These are phyloP conservation scores for Toxoplasma gondii DNA, from an alignment of 169 alveolate genomes.

Conservation along the genomic window DNA sequence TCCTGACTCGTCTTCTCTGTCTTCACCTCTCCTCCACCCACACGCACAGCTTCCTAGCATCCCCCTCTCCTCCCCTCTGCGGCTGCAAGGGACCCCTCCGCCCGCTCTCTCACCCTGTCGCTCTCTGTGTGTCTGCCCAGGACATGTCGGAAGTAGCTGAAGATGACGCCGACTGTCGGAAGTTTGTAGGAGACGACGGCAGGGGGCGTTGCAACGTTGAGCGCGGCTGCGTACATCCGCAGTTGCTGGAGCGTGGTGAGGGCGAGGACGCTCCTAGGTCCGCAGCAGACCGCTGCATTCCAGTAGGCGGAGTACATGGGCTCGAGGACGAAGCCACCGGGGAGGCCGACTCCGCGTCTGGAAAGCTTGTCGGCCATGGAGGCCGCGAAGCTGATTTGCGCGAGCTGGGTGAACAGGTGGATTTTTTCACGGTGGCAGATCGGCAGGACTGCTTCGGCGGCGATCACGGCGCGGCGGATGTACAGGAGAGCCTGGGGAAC, in stretches of 20 bases:
- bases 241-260: constrained; percentile 73
- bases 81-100: neutral
- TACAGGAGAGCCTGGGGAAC: constrained; percentile 72
- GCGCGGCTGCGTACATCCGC: constrained; percentile 74
- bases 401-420: constrained; percentile 80
- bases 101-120: neutral
- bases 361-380: constrained; percentile 64
- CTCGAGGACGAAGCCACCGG: constrained; percentile 70
- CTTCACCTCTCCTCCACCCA: too few species aligned
- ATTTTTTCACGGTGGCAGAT: constrained; percentile 84
- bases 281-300: constrained; percentile 81
- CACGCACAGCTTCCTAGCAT: too few species aligned
- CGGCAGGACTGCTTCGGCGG: constrained; percentile 87
- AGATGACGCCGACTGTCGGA: neutral
- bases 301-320: constrained; percentile 78
- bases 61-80: neutral
- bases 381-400: constrained; percentile 80
- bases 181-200: neutral
- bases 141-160: neutral
- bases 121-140: neutral
- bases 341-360: constrained; percentile 59
- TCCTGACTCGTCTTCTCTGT: neutral
- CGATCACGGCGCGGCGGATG: constrained; percentile 80
- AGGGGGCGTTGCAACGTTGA: constrained; percentile 77
- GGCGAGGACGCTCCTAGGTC: constrained; percentile 74